Percentiles rank a stretch among this genome's conserved stretches.
phyloP scores from a whole-genome alignment of 2,329 filamentous ascomycete genomes.

The Phyllosticta citrichinensis region DNA sequence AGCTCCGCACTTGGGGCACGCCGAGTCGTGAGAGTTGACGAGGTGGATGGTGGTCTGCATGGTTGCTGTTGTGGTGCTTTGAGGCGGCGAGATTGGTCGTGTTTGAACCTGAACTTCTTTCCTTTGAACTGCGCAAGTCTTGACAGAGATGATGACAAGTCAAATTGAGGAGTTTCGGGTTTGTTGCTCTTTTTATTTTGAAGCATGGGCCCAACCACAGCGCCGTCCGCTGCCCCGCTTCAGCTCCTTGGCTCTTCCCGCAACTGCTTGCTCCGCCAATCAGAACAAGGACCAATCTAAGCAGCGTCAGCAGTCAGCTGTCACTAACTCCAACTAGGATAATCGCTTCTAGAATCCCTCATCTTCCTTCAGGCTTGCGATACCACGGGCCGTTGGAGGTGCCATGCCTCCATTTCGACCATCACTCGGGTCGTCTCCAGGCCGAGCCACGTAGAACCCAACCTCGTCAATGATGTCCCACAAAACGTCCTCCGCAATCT shows the following conservation, averaged over 20 bases:
- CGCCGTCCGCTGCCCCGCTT: constrained; percentile 10
- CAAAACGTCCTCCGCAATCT: constrained; percentile 87
- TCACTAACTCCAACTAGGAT: background rate
- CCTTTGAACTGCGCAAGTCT: background rate
- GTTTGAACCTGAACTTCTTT: background rate
- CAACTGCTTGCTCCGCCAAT: constrained; percentile 7
- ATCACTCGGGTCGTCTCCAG: constrained; percentile 20
- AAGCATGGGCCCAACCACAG: background rate
- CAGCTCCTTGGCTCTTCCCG: constrained; percentile 1
- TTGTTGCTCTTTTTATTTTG: background rate
- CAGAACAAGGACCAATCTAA: constrained; percentile 7
- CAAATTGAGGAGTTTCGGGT: background rate
- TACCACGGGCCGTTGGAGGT: constrained; percentile 27
- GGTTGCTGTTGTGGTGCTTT: background rate
- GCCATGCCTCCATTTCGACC: constrained; percentile 17
- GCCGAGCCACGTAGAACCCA: constrained; percentile 73
- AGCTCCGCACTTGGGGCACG: constrained; percentile 32
- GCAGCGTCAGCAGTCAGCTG: constrained; percentile 3
- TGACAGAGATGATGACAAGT: background rate
- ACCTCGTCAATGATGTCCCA: constrained; percentile 94
- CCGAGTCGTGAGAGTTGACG: constrained; percentile 22
- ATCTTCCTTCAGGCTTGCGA: constrained; percentile 7
- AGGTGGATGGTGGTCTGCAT: constrained; percentile 15
- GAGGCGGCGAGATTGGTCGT: background rate
- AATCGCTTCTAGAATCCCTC: constrained; percentile 8